Percentiles rank a stretch among this genome's conserved stretches.
These are phyloP conservation scores for Skeletonema menzelii DNA, from an alignment of 108 stramenopile species.

Conservation along the genomic window DNA sequence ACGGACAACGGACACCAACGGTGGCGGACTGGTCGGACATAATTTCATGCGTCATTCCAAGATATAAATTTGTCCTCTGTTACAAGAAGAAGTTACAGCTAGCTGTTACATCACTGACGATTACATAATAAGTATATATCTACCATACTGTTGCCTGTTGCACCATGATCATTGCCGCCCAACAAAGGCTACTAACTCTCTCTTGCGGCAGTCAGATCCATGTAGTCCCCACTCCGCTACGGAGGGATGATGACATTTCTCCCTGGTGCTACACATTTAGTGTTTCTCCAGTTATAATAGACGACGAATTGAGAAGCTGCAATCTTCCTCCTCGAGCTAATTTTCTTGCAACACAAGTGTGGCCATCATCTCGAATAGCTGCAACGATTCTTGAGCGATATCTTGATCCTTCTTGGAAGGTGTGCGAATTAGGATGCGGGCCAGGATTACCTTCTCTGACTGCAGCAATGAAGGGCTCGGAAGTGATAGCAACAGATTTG, in stretches of 20 bases:
- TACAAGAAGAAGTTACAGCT: too few species aligned
- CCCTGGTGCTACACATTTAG: slow-evolving; percentile 21
- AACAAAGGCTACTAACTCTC: background rate
- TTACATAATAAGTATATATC: too few species aligned
- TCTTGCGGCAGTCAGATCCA: slow-evolving; percentile 6
- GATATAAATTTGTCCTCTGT: too few species aligned
- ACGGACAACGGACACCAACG: too few species aligned
- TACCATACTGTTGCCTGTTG: too few species aligned
- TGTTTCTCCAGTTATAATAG: slow-evolving; percentile 6
- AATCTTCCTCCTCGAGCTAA: slow-evolving; percentile 37
- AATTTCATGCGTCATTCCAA: too few species aligned
- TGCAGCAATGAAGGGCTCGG: slow-evolving; percentile 42
- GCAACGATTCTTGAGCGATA: slow-evolving; percentile 41
- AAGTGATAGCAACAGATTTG: slow-evolving; percentile 72
- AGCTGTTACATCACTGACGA: too few species aligned
- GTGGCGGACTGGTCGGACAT: too few species aligned
- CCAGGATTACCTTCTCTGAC: slow-evolving; percentile 70
- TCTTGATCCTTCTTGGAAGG: slow-evolving; percentile 40
- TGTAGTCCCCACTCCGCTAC: slow-evolving; percentile 18
- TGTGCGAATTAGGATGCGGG: slow-evolving; percentile 82
- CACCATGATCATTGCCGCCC: background rate
- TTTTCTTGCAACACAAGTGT: slow-evolving; percentile 82
- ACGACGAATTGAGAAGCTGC: slow-evolving; percentile 1
- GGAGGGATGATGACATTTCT: slow-evolving; percentile 15
- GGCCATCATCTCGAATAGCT: slow-evolving; percentile 77